phyloP scores from a whole-genome alignment of 345 rosid genomes.

The Aquilaria malaccensis region DNA sequence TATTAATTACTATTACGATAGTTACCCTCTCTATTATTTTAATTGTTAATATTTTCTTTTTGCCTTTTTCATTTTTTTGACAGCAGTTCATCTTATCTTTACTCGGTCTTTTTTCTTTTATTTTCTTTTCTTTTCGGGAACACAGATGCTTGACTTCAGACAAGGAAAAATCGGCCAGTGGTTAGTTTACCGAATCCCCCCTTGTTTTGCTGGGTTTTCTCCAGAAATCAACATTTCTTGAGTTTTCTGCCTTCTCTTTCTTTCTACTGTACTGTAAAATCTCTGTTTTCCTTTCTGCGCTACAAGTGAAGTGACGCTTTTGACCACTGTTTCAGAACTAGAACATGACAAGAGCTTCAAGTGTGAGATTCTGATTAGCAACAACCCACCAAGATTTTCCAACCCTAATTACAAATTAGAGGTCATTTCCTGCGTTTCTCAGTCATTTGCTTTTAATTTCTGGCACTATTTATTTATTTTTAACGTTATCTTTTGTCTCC shows the following conservation, averaged over 20 bases:
- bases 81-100: not conserved
- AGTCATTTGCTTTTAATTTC: not conserved
- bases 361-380: slow-evolving; percentile 9
- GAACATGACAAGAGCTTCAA: slow-evolving; percentile 21
- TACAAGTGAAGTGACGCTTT: slow-evolving; percentile 12
- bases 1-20: slow-evolving; percentile 21
- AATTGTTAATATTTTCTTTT: not conserved
- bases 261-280: not conserved
- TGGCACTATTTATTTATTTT: not conserved
- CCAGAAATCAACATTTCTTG: slow-evolving; percentile 14
- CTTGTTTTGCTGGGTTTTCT: slow-evolving; percentile 20
- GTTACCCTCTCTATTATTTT: slow-evolving; percentile 8
- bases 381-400: not conserved
- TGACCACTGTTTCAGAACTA: slow-evolving; percentile 23
- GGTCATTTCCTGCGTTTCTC: slow-evolving; percentile 30
- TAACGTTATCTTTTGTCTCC: not conserved
- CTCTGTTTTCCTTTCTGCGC: not conserved
- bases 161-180: slow-evolving; percentile 20
- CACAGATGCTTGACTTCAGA: slow-evolving; percentile 18
- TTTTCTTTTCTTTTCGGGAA: slow-evolving; percentile 3
- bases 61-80: not conserved
- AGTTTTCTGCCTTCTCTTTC: not conserved
- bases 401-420: slow-evolving; percentile 12
- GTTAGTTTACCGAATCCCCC: slow-evolving; percentile 21
- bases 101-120: slow-evolving; percentile 13